These are phyloP conservation scores for Acacia crassicarpa DNA, from an alignment of 306 rosid genomes.

Conservation along the genomic window DNA sequence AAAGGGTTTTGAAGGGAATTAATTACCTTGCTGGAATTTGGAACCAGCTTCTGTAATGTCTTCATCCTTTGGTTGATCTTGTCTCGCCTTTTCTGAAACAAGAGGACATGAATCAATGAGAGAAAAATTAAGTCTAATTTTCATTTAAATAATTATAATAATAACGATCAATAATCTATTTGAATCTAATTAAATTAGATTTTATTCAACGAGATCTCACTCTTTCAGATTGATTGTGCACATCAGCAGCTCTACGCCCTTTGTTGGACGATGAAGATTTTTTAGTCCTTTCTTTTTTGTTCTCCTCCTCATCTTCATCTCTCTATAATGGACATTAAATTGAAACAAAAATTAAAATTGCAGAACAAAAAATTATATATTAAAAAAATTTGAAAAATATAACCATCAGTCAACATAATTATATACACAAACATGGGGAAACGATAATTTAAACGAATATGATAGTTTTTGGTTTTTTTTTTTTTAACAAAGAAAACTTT, in stretches of 20 bases:
- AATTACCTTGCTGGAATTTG: conserved; percentile 93
- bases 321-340: conserved; percentile 33
- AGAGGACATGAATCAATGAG: conserved; percentile 5
- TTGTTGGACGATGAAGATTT: conserved; percentile 69
- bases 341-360: neutral
- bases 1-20: too few species aligned
- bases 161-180: neutral
- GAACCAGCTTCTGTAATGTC: conserved; percentile 96
- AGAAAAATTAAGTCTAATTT: neutral
- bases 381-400: neutral
- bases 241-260: conserved; percentile 84
- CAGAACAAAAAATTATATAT: neutral
- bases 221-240: conserved; percentile 97
- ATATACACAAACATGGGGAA: neutral
- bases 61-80: conserved; percentile 96
- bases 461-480: neutral
- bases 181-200: neutral
- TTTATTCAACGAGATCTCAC: conserved; percentile 38
- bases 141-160: neutral
- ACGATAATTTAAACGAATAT: neutral
- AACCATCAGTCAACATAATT: neutral
- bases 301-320: conserved; percentile 45
- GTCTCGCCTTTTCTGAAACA: conserved; percentile 90
- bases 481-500: neutral
- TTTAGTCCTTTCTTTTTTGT: conserved; percentile 44